Conservation (phyloP, 169 alveolate genomes). For the Babesia microti region DNA sequence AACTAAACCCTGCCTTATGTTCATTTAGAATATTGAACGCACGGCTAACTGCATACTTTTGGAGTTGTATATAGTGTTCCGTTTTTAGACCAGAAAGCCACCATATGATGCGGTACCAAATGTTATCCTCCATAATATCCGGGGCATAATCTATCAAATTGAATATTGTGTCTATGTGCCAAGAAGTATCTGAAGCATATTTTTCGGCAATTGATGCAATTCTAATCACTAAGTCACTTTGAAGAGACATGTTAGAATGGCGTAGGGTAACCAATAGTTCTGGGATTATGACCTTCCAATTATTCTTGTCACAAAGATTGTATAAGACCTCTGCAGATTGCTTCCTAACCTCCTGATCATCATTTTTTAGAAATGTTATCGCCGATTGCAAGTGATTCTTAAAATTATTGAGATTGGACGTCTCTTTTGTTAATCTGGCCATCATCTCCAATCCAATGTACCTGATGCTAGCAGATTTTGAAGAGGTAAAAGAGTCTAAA, state of each 20-base stretch:
- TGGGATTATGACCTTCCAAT: slow-evolving; percentile 74
- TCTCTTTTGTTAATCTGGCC: too few species aligned
- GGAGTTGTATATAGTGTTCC: slow-evolving; percentile 14
- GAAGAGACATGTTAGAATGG: slow-evolving; percentile 77
- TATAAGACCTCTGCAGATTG: slow-evolving; percentile 79
- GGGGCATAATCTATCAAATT: slow-evolving; percentile 81
- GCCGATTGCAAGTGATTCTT: slow-evolving; percentile 69
- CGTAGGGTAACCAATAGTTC: slow-evolving; percentile 77
- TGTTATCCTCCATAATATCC: slow-evolving; percentile 74
- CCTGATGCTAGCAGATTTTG: slow-evolving; percentile 29
- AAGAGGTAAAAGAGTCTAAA: slow-evolving; percentile 16
- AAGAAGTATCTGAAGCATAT: slow-evolving; percentile 72
- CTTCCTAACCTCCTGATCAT: slow-evolving; percentile 77
- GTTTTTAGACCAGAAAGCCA: slow-evolving; percentile 8
- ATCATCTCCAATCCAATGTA: too few species aligned
- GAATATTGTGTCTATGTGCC: slow-evolving; percentile 84
- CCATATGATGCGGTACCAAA: slow-evolving; percentile 55
- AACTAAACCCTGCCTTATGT: slow-evolving; percentile 4
- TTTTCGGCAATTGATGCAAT: slow-evolving; percentile 79
- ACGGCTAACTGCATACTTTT: background rate
- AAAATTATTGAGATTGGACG: too few species aligned
- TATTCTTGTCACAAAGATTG: slow-evolving; percentile 71
- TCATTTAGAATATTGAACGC: slow-evolving; percentile 1
- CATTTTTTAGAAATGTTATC: slow-evolving; percentile 61
- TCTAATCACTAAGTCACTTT: slow-evolving; percentile 80